These are phyloP conservation scores for Pseudonitzschia delicatissima DNA, from an alignment of 108 stramenopile genomes.

Conservation along the genomic window DNA sequence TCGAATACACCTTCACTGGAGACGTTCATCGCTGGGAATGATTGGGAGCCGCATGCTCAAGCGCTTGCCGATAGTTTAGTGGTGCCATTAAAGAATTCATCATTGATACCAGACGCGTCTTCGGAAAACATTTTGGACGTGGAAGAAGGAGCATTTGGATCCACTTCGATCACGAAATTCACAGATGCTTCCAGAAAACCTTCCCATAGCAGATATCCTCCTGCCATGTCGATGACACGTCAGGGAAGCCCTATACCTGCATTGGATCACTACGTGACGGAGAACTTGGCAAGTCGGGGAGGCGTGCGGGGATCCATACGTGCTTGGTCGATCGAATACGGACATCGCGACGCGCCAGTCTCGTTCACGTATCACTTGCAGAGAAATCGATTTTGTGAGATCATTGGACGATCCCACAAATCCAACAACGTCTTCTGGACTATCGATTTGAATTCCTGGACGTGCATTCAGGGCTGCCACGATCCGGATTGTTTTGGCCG, in stretches of 20 bases:
- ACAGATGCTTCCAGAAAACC: background rate
- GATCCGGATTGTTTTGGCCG: slow-evolving; percentile 76
- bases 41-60: slow-evolving; percentile 74
- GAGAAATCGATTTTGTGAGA: slow-evolving; percentile 80
- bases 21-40: slow-evolving; percentile 29
- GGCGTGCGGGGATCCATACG: slow-evolving; percentile 66
- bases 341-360: slow-evolving; percentile 31
- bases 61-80: slow-evolving; percentile 72
- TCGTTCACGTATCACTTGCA: slow-evolving; percentile 69
- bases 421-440: slow-evolving; percentile 86
- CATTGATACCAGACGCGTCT: too few relatives aligned
- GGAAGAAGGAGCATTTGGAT: background rate
- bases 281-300: slow-evolving; percentile 49
- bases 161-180: background rate
- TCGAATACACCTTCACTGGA: slow-evolving; percentile 2
- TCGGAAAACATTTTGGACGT: slow-evolving; percentile 16
- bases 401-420: slow-evolving; percentile 69
- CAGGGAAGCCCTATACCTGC: slow-evolving; percentile 56
- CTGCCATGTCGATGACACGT: slow-evolving; percentile 12
- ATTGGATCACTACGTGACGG: slow-evolving; percentile 61
- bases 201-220: background rate
- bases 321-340: slow-evolving; percentile 65
- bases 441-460: slow-evolving; percentile 54
- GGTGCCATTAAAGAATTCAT: slow-evolving; percentile 49
- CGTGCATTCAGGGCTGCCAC: slow-evolving; percentile 72